phyloP scores from a whole-genome alignment of 1,284 basidiomycete genomes.

The Mycena citricolor region DNA sequence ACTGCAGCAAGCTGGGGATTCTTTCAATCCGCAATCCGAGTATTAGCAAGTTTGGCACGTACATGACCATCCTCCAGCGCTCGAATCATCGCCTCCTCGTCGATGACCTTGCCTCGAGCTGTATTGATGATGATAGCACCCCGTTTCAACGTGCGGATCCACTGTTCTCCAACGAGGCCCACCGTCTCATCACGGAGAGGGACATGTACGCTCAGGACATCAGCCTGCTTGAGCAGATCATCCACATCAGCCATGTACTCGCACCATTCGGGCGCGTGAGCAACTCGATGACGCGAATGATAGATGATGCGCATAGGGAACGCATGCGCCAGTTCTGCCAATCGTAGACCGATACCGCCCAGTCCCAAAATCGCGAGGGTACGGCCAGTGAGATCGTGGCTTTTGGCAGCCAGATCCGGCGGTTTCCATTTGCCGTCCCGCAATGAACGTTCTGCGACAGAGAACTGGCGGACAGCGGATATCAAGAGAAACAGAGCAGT shows the following conservation, averaged over 20 bases:
- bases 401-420: slow-evolving; percentile 40
- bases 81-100: slow-evolving; percentile 83
- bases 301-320: slow-evolving; percentile 90
- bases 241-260: slow-evolving; percentile 75
- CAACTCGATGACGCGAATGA: slow-evolving; percentile 64
- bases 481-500: slow-evolving; percentile 85
- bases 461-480: slow-evolving; percentile 81
- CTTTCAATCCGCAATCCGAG: slow-evolving; percentile 4
- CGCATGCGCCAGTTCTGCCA: slow-evolving; percentile 66
- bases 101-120: slow-evolving; percentile 86
- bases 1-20: slow-evolving; percentile 67
- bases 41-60: slow-evolving; percentile 29
- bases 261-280: slow-evolving; percentile 67
- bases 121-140: slow-evolving; percentile 87
- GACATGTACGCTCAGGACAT: slow-evolving; percentile 79
- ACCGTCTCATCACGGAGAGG: slow-evolving; percentile 75
- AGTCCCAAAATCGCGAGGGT: slow-evolving; percentile 87
- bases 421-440: slow-evolving; percentile 44
- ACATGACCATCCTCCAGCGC: slow-evolving; percentile 86
- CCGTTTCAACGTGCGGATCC: slow-evolving; percentile 80
- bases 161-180: slow-evolving; percentile 72
- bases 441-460: slow-evolving; percentile 69
- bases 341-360: slow-evolving; percentile 81
- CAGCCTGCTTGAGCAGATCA: slow-evolving; percentile 72
- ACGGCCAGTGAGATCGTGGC: slow-evolving; percentile 75